phyloP scores from a whole-genome alignment of 2,329 filamentous ascomycete genomes.

The Drechmeria coniospora region DNA sequence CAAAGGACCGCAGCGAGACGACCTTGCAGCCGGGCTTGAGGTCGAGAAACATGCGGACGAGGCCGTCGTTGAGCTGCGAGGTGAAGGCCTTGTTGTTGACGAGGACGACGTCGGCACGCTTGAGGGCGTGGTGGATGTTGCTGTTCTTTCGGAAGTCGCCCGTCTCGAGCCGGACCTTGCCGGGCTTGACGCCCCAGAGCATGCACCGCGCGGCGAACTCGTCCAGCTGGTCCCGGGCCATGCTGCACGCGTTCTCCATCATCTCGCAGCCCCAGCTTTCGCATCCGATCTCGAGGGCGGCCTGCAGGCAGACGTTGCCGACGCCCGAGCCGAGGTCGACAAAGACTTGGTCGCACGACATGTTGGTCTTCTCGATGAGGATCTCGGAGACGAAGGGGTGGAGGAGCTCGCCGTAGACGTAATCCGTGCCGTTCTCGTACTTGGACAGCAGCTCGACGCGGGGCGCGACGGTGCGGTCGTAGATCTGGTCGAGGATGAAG shows the following conservation, averaged over 20 bases:
- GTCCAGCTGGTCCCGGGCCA: conserved; percentile 63
- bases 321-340: conserved; percentile 92
- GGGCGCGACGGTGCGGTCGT: conserved; percentile 82
- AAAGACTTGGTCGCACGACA: conserved; percentile 76
- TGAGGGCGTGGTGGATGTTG: conserved; percentile 56
- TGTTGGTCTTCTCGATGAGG: conserved; percentile 56
- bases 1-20: conserved; percentile 84
- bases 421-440: conserved; percentile 82
- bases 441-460: conserved; percentile 69
- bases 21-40: conserved; percentile 82
- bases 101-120: conserved; percentile 82
- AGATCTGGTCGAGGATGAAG: conserved; percentile 75
- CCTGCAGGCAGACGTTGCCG: conserved; percentile 88
- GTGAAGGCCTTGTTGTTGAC: conserved; percentile 98
- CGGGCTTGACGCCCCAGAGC: conserved; percentile 75
- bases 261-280: conserved; percentile 95
- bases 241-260: conserved; percentile 77
- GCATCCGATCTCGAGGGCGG: conserved; percentile 82
- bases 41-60: conserved; percentile 84
- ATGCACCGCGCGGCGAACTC: conserved; percentile 78
- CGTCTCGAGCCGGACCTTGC: conserved; percentile 61
- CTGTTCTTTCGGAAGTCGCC: conserved; percentile 71
- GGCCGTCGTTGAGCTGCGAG: conserved; percentile 65
- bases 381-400: conserved; percentile 74
- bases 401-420: conserved; percentile 86